Conservation (phyloP, 371 early-diverging fungal genomes). For the Apophysomyces sp. region DNA sequence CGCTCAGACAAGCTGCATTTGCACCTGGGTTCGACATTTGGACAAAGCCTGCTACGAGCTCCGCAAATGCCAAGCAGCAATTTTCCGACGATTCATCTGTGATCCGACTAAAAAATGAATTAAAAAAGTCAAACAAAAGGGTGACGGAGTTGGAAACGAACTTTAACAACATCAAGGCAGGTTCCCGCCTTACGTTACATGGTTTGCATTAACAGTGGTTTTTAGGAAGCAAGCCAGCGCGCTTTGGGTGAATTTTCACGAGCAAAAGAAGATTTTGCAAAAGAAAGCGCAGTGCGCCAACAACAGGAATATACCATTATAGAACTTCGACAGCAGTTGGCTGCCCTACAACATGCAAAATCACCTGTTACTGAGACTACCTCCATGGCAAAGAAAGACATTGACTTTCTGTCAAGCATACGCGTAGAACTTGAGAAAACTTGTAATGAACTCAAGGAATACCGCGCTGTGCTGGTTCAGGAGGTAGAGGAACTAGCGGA, state of each 20-base stretch:
- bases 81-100: slow-evolving; percentile 10
- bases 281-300: slow-evolving; percentile 34
- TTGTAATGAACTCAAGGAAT: slow-evolving; percentile 30
- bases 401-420: slow-evolving; percentile 27
- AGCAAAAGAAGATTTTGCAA: slow-evolving; percentile 45
- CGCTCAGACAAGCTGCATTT: slow-evolving; percentile 8
- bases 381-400: slow-evolving; percentile 20
- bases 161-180: slow-evolving; percentile 35
- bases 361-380: neutral
- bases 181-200: neutral
- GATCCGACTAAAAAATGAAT: slow-evolving; percentile 22
- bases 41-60: slow-evolving; percentile 16
- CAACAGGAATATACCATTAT: slow-evolving; percentile 30
- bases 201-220: neutral
- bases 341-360: slow-evolving; percentile 20
- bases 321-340: slow-evolving; percentile 31
- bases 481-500: slow-evolving; percentile 34
- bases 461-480: slow-evolving; percentile 23
- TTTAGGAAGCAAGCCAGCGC: slow-evolving; percentile 33
- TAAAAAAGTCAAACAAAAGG: slow-evolving; percentile 22
- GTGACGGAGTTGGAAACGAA: slow-evolving; percentile 24
- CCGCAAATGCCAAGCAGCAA: slow-evolving; percentile 3
- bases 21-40: slow-evolving; percentile 9
- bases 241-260: slow-evolving; percentile 39
- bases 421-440: slow-evolving; percentile 33